Evolutionary conservation across 768 basidiomycete species (phyloP).

Genomic region (Trametes villosa): DNA sequence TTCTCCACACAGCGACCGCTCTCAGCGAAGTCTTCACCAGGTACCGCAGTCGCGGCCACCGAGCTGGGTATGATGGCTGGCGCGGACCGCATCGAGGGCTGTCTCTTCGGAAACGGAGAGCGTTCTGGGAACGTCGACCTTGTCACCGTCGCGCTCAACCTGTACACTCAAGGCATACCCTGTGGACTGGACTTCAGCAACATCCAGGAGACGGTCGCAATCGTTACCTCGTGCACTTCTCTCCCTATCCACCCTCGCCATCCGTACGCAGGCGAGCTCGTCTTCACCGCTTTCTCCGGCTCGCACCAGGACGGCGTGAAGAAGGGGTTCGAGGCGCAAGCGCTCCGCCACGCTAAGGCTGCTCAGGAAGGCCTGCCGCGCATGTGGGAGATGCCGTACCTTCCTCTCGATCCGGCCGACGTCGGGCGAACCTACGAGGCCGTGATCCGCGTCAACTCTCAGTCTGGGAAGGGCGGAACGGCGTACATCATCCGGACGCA

Average conservation of each 20-base stretch:
- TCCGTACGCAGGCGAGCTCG: slow-evolving; percentile 97
- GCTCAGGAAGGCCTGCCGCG: slow-evolving; percentile 58
- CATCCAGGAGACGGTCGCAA: slow-evolving; percentile 86
- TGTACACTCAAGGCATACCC: slow-evolving; percentile 92
- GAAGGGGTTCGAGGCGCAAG: slow-evolving; percentile 94
- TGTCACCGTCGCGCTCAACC: slow-evolving; percentile 93
- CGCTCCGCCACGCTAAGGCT: slow-evolving; percentile 62
- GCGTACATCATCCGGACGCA: slow-evolving; percentile 96
- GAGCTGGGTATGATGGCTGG: slow-evolving; percentile 93
- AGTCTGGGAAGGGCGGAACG: slow-evolving; percentile 97
- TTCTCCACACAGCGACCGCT: neutral
- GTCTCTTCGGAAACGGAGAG: slow-evolving; percentile 97
- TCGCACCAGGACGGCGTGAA: slow-evolving; percentile 99
- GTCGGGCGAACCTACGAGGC: slow-evolving; percentile 96
- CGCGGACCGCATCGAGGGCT: slow-evolving; percentile 95
- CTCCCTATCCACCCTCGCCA: slow-evolving; percentile 95
- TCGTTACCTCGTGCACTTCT: slow-evolving; percentile 95
- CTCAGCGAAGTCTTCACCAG: neutral
- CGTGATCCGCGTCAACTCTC: slow-evolving; percentile 98
- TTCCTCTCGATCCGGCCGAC: slow-evolving; percentile 96
- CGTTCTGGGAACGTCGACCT: slow-evolving; percentile 98
- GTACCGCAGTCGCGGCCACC: slow-evolving; percentile 76
- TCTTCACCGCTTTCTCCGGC: slow-evolving; percentile 98
- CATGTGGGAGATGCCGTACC: slow-evolving; percentile 93
- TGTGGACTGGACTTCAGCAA: slow-evolving; percentile 93